A percentile compares a stretch with the other conserved stretches of the same genome.
phyloP scores from a whole-genome alignment of 345 rosid species.

The Punica granatum region DNA sequence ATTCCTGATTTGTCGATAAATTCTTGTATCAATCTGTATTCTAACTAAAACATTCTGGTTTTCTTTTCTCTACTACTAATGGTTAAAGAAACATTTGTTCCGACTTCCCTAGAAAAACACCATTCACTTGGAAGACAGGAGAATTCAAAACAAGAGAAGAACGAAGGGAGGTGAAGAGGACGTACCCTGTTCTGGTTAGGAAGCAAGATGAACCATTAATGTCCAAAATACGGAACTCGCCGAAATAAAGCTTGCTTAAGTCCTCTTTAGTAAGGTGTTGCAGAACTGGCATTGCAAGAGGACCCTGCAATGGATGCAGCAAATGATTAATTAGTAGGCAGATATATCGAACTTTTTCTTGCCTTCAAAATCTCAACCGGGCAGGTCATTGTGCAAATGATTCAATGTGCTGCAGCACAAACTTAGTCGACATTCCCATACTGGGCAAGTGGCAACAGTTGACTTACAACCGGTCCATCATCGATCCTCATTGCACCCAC shows the following conservation, averaged over 20 bases:
- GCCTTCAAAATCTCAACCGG: background rate
- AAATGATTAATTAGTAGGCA: background rate
- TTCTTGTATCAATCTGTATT: background rate
- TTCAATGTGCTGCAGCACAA: background rate
- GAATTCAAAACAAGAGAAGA: background rate
- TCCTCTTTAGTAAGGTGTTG: conserved; percentile 85
- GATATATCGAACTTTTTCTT: background rate
- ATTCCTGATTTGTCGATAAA: background rate
- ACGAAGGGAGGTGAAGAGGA: conserved; percentile 8
- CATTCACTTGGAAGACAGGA: background rate
- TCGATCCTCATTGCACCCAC: background rate
- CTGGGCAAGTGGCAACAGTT: background rate
- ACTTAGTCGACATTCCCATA: background rate
- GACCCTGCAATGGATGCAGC: conserved; percentile 48
- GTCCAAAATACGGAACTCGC: conserved; percentile 73
- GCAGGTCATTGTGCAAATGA: background rate
- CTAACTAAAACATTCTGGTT: background rate
- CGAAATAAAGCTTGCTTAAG: conserved; percentile 87
- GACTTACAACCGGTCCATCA: background rate
- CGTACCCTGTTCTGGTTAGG: conserved; percentile 93
- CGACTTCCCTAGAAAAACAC: background rate
- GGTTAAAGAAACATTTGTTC: background rate
- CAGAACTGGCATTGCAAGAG: conserved; percentile 87
- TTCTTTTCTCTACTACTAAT: background rate
- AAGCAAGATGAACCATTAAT: conserved; percentile 77